Conservation (phyloP, 306 rosid genomes). For the Ormosia semicastrata region DNA sequence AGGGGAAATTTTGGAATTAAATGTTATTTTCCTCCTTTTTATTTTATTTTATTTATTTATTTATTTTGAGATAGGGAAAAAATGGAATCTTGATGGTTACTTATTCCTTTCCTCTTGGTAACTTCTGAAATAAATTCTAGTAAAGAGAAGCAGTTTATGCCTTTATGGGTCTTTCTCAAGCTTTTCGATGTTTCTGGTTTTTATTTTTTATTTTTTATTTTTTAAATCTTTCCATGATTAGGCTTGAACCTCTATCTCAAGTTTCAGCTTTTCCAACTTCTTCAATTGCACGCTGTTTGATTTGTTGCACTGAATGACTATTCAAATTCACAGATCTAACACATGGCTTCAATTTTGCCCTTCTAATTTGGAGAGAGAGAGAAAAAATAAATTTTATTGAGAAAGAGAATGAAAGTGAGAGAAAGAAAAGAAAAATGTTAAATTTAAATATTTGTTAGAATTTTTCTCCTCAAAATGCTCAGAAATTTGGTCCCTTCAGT, state of each 20-base stretch:
- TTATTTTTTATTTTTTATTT: background rate
- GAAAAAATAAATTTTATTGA: background rate
- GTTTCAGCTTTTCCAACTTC: background rate
- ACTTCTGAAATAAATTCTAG: background rate
- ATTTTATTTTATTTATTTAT: too few relatives aligned
- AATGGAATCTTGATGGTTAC: background rate
- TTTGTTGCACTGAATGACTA: background rate
- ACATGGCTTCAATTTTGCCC: background rate
- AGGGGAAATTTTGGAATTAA: background rate
- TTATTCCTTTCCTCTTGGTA: constrained; percentile 21
- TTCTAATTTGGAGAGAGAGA: background rate
- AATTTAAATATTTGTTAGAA: background rate
- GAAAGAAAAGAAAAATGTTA: background rate
- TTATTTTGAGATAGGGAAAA: background rate
- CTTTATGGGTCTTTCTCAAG: background rate
- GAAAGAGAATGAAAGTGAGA: background rate
- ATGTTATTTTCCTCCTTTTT: background rate
- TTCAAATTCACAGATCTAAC: constrained; percentile 27
- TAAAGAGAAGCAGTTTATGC: background rate
- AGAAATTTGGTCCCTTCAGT: background rate
- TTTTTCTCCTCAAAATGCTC: background rate
- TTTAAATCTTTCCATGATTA: background rate
- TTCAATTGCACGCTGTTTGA: background rate
- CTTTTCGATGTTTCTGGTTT: background rate
- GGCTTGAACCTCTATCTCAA: background rate